These are phyloP conservation scores for Cystoderma amianthinum DNA, from an alignment of 768 basidiomycete genomes.

Conservation along the genomic window DNA sequence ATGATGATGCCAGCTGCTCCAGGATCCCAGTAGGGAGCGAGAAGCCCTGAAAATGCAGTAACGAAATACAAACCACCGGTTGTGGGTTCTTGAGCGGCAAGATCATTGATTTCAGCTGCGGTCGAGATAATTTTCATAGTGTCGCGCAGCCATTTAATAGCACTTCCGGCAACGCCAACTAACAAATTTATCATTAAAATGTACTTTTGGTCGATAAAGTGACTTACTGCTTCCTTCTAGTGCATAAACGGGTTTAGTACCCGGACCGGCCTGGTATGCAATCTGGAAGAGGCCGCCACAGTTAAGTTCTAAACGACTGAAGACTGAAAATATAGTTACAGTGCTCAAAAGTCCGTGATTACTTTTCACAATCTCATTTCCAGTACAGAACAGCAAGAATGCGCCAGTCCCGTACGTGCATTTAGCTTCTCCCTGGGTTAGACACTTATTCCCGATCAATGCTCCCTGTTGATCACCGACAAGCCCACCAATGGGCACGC, in stretches of 20 bases:
- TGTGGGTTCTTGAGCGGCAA: constrained; percentile 70
- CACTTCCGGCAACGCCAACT: constrained; percentile 94
- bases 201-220: not conserved
- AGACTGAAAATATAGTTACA: constrained; percentile 28
- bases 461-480: constrained; percentile 99
- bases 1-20: constrained; percentile 84
- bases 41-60: constrained; percentile 90
- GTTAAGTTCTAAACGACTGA: not conserved
- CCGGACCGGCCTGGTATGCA: constrained; percentile 82
- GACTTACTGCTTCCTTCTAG: constrained; percentile 87
- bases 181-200: constrained; percentile 2
- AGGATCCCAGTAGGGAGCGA: constrained; percentile 98
- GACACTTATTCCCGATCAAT: constrained; percentile 92
- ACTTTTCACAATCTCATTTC: constrained; percentile 78
- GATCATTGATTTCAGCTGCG: constrained; percentile 77
- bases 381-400: constrained; percentile 94
- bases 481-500: constrained; percentile 84
- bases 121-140: constrained; percentile 77
- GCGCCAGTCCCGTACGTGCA: constrained; percentile 98
- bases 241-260: constrained; percentile 80
- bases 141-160: constrained; percentile 96
- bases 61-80: constrained; percentile 95
- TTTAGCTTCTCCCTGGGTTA: constrained; percentile 89
- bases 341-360: constrained; percentile 86
- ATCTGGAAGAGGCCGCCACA: constrained; percentile 37